Conservation (phyloP, 2,329 filamentous ascomycete genomes). For the Myriosclerotinia scirpicola region DNA sequence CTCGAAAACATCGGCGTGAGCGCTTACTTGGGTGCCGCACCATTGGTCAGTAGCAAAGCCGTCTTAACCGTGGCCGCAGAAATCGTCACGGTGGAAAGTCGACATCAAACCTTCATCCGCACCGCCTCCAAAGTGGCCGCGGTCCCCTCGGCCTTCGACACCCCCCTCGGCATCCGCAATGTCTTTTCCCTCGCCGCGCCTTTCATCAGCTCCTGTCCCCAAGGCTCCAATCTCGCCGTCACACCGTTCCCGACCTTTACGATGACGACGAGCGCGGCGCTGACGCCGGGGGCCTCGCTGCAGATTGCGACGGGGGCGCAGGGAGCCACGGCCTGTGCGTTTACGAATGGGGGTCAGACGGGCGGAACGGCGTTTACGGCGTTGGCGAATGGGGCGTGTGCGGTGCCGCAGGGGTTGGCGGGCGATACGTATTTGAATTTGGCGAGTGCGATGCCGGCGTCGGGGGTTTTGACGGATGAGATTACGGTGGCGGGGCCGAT, state of each 20-base stretch:
- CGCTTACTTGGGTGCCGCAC: conserved; percentile 70
- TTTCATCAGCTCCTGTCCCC: conserved; percentile 71
- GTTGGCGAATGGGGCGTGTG: conserved; percentile 57
- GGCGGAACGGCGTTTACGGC: conserved; percentile 60
- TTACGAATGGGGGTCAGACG: conserved; percentile 59
- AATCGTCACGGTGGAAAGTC: conserved; percentile 71
- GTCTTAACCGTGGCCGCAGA: conserved; percentile 66
- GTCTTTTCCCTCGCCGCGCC: conserved; percentile 72
- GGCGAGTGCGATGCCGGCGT: conserved; percentile 53
- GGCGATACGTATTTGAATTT: conserved; percentile 69
- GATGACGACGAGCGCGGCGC: conserved; percentile 47
- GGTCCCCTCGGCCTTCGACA: conserved; percentile 69
- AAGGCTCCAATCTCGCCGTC: conserved; percentile 62
- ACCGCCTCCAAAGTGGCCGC: conserved; percentile 56
- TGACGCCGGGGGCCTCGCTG: conserved; percentile 46
- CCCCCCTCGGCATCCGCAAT: conserved; percentile 63
- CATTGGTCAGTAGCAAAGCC: conserved; percentile 57
- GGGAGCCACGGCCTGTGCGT: conserved; percentile 62
- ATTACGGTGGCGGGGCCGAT: conserved; percentile 66
- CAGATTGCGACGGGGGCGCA: conserved; percentile 53
- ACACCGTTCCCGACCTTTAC: conserved; percentile 60
- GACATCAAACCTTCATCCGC: conserved; percentile 73
- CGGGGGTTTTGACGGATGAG: conserved; percentile 57
- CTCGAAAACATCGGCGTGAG: conserved; percentile 73
- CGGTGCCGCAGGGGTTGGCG: conserved; percentile 59